Evolutionary conservation across 495 filamentous ascomycete genomes (phyloP), one percentile per base, ranked within the genome.

Genomic region (Peziza echinospora): DNA sequence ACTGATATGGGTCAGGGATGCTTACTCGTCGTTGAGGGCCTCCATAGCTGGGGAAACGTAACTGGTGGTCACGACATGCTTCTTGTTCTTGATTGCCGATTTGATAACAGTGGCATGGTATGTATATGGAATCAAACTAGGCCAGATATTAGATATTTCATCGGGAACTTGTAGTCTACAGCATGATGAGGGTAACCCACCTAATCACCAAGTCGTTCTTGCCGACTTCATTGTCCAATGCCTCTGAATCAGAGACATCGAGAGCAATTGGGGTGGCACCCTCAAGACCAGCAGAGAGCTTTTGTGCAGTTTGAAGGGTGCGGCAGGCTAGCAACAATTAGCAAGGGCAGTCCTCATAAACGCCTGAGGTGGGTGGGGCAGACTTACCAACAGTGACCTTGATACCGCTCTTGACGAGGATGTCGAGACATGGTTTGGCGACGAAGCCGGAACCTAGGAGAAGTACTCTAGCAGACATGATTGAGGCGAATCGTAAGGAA

Each of bases 61-160:
- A 48, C 75, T 81, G n/a, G 89, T 96, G 34, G 89, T 94, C 44
- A 96, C 89, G 45, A 96, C 86, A 68, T 96, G 66, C 66, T 80
- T 91, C 78, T 93, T 94, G 49, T 77, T 71, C 49, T 78, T 73
- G 62, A 96, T 94, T 24, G 85, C 89, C n/a, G 77, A 74, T 68
- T 91, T 87, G 71, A 96, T 91, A 49, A 94, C 85, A 30, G 66
- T 66, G 41, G 79, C 80, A 63, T 97, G 89, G 72, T 75, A 85
- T 51, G 78, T 93, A 64, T 96, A 97, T 10, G 89, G 87, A 50
- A 96, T 93, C 59, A 94, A 65, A 53, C 67, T 59, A 42, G 3
- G 2, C 5, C n/a, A 23, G 10, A 13, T 4, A 23, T 23, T 21
- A 16, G 11, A 19, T n/a, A 23, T 23, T 43, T 21, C 11, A 22